Conservation (phyloP, 805 yeast species). For the Saccharomycopsis guyanensis region DNA sequence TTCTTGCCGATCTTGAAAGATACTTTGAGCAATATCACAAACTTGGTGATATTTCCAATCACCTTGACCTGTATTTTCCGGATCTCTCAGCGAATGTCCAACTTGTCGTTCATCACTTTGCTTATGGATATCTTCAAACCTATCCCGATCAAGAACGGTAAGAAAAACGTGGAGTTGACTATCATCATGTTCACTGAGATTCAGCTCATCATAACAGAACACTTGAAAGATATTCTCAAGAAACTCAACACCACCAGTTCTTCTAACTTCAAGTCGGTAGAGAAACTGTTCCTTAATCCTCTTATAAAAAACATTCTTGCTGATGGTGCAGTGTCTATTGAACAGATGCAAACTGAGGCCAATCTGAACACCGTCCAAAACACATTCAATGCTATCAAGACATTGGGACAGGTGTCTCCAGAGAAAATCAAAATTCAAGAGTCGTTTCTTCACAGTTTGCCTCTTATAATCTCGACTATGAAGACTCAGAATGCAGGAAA, state of each 20-base stretch:
- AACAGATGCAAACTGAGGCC: constrained; percentile 21
- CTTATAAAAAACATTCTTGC: constrained; percentile 27
- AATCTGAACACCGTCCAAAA: constrained; percentile 19
- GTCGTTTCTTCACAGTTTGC: constrained; percentile 26
- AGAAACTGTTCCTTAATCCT: constrained; percentile 27
- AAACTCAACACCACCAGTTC: constrained; percentile 27
- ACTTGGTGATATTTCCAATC: constrained; percentile 33
- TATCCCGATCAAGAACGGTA: constrained; percentile 13
- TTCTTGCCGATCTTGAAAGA: constrained; percentile 63
- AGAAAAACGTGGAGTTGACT: constrained; percentile 27
- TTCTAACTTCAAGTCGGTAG: constrained; percentile 22
- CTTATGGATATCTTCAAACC: constrained; percentile 31
- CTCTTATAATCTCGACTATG: constrained; percentile 38
- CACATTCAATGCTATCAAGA: constrained; percentile 17
- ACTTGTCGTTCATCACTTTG: constrained; percentile 70
- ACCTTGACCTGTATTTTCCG: constrained; percentile 50
- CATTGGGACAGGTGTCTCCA: constrained; percentile 21
- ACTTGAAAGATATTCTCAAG: constrained; percentile 25
- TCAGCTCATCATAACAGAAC: constrained; percentile 27
- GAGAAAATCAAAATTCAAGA: constrained; percentile 29
- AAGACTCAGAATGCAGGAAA: constrained; percentile 25
- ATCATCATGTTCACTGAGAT: constrained; percentile 25
- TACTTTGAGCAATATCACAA: constrained; percentile 23
- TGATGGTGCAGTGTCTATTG: constrained; percentile 20
- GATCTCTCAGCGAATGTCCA: constrained; percentile 62